Evolutionary conservation across 768 basidiomycete genomes (phyloP).

Genomic region (Suillus placidus): DNA sequence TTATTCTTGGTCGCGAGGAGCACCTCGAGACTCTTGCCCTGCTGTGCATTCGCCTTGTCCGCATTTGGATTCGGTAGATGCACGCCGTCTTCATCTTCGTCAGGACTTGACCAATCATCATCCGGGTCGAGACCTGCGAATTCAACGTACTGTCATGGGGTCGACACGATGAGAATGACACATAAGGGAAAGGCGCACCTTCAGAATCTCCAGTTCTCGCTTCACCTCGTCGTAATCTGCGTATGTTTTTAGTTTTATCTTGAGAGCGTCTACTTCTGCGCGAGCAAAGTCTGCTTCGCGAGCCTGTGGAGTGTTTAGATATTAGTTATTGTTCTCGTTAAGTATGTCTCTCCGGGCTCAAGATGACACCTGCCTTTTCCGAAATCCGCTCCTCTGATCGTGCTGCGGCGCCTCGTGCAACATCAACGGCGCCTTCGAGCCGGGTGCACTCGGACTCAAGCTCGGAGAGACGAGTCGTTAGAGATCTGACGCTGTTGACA

Average conservation of each 20-base stretch:
- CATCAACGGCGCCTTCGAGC: conserved; percentile 65
- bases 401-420: conserved; percentile 28
- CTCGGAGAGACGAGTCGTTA: conserved; percentile 74
- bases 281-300: conserved; percentile 2
- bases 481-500: conserved; percentile 57
- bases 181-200: conserved; percentile 53
- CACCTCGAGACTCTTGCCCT: conserved; percentile 84
- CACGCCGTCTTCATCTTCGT: conserved; percentile 52
- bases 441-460: conserved; percentile 78
- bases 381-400: not conserved
- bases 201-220: conserved; percentile 97
- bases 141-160: conserved; percentile 78
- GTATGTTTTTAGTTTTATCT: conserved; percentile 69
- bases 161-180: not conserved
- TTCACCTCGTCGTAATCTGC: conserved; percentile 96
- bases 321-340: not conserved
- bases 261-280: conserved; percentile 68
- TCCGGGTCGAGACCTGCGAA: conserved; percentile 84
- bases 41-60: conserved; percentile 74
- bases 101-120: conserved; percentile 44
- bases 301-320: not conserved
- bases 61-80: conserved; percentile 89
- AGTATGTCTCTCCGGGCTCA: not conserved
- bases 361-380: not conserved
- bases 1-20: conserved; percentile 95